Evolutionary conservation across 2,329 filamentous ascomycete species (phyloP).

Genomic region (Parascedosporium putredinis): DNA sequence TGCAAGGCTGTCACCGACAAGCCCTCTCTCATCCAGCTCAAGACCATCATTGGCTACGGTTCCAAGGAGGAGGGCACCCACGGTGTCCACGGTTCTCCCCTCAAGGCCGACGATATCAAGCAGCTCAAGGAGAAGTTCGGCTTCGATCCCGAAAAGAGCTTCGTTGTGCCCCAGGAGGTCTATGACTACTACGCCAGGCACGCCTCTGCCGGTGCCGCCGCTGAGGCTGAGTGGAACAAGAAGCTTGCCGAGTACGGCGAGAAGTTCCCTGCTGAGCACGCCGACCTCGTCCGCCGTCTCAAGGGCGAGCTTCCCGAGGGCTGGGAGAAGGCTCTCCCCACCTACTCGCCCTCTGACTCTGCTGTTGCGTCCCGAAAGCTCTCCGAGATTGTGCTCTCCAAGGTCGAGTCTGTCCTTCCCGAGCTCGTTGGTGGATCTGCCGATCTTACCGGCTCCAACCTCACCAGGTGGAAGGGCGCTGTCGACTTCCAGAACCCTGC

Average conservation of each 20-base stretch:
- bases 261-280: conserved; percentile 67
- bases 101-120: conserved; percentile 91
- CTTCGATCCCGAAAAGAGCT: conserved; percentile 89
- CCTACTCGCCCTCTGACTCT: conserved; percentile 76
- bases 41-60: conserved; percentile 94
- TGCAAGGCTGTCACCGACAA: conserved; percentile 87
- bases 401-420: conserved; percentile 72
- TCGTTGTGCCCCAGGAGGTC: conserved; percentile 87
- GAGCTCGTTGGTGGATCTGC: conserved; percentile 94
- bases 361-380: conserved; percentile 87
- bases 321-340: conserved; percentile 89
- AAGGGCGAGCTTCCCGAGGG: conserved; percentile 80
- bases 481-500: conserved; percentile 93
- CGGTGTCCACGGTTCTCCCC: conserved; percentile 89
- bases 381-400: conserved; percentile 84
- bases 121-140: conserved; percentile 91
- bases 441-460: conserved; percentile 96
- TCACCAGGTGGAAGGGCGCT: conserved; percentile 95
- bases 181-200: conserved; percentile 86
- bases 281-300: conserved; percentile 72
- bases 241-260: conserved; percentile 77
- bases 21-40: conserved; percentile 92
- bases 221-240: conserved; percentile 91
- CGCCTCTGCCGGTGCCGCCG: conserved; percentile 73
- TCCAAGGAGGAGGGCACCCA: conserved; percentile 88